Evolutionary conservation across 1,284 basidiomycete species (phyloP).

Genomic region (Apiotrichum montevideense): DNA sequence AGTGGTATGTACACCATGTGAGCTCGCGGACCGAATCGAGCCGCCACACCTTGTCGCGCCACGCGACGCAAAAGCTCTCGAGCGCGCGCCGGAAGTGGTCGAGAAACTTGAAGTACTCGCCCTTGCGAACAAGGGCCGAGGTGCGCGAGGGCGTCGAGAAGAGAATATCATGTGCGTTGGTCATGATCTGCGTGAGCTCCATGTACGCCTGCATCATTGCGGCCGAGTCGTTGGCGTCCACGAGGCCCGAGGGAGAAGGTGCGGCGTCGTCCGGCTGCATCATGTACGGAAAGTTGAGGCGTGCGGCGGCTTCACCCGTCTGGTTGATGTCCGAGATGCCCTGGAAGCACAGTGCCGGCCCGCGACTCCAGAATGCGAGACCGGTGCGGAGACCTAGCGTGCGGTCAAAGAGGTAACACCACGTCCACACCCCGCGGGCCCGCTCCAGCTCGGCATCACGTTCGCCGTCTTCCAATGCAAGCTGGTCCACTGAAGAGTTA

Average conservation of each 20-base stretch:
- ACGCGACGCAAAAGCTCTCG: conserved; percentile 31
- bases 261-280: conserved; percentile 17
- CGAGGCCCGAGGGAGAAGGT: neutral
- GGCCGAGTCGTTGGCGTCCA: conserved; percentile 28
- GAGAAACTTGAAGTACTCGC: conserved; percentile 48
- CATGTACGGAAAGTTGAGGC: conserved; percentile 45
- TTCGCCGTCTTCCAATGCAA: conserved; percentile 37
- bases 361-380: conserved; percentile 48
- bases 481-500: conserved; percentile 31
- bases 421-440: conserved; percentile 48
- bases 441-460: conserved; percentile 40
- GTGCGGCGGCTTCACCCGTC: conserved; percentile 40
- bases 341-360: conserved; percentile 45
- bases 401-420: conserved; percentile 49
- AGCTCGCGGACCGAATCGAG: conserved; percentile 33
- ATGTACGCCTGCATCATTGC: conserved; percentile 39
- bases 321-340: conserved; percentile 41
- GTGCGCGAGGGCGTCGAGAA: conserved; percentile 46
- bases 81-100: conserved; percentile 39
- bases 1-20: conserved; percentile 44
- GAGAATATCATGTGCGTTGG: conserved; percentile 47
- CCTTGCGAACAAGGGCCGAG: conserved; percentile 41
- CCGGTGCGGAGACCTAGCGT: conserved; percentile 46
- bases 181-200: conserved; percentile 49
- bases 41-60: conserved; percentile 38